These are phyloP conservation scores for Ophiostoma sp. DNA, from an alignment of 2,329 filamentous ascomycete species.

Conservation along the genomic window DNA sequence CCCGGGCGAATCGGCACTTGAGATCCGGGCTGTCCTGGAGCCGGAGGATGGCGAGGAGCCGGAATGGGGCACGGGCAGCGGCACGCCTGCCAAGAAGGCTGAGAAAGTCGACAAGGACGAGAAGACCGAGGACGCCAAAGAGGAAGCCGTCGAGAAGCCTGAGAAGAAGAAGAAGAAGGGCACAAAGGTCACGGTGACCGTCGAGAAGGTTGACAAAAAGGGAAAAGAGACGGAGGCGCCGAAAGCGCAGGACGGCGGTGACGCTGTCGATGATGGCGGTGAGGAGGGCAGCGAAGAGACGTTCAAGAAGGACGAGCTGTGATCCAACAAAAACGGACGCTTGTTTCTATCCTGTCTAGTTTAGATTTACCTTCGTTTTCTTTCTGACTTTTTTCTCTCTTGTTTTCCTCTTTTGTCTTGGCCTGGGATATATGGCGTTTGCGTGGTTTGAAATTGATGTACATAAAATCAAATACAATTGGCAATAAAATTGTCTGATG, in stretches of 20 bases:
- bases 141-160: constrained; percentile 22
- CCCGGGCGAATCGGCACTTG: constrained; percentile 56
- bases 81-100: constrained; percentile 34
- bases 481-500: neutral
- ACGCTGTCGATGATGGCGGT: neutral
- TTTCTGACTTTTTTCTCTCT: neutral
- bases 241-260: constrained; percentile 8
- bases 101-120: constrained; percentile 5
- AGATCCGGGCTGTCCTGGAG: constrained; percentile 71
- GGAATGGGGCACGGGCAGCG: constrained; percentile 42
- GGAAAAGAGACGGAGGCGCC: neutral
- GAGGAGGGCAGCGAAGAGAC: constrained; percentile 50
- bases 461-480: neutral
- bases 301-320: constrained; percentile 53
- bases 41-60: constrained; percentile 34
- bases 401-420: neutral
- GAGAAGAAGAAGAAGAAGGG: neutral
- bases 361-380: neutral
- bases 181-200: neutral
- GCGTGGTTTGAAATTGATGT: neutral
- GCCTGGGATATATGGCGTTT: neutral
- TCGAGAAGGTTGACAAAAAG: neutral
- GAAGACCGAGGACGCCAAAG: neutral
- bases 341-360: neutral
- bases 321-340: constrained; percentile 28